Conservation (phyloP, 495 filamentous ascomycete genomes). For the Chaetomium cochliodes region DNA sequence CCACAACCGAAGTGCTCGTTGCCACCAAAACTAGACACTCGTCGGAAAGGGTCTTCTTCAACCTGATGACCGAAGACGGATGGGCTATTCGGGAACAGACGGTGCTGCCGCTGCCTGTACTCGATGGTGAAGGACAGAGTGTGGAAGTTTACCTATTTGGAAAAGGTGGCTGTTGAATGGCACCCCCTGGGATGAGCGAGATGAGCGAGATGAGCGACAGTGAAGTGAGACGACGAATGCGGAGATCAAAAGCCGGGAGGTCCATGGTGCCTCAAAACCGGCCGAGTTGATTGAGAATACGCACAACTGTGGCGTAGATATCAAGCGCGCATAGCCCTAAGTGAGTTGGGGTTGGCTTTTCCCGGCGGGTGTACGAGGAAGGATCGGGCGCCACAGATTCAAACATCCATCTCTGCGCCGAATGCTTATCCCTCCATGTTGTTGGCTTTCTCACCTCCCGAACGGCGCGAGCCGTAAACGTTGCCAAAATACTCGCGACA, state of each 20-base stretch:
- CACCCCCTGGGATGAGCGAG: no score
- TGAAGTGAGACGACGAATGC: background rate
- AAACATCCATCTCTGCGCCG: background rate
- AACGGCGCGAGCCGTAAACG: background rate
- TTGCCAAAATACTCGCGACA: background rate
- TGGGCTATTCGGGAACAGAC: slow-evolving; percentile 53
- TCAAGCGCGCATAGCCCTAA: no score
- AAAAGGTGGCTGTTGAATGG: background rate
- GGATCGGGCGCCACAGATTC: background rate
- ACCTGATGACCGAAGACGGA: slow-evolving; percentile 62
- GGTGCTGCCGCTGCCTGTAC: slow-evolving; percentile 55
- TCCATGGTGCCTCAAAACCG: no score
- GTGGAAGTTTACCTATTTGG: slow-evolving; percentile 61
- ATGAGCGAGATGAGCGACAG: background rate
- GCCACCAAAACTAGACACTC: slow-evolving; percentile 84
- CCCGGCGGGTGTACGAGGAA: no score
- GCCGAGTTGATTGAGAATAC: no score
- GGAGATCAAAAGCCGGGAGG: no score
- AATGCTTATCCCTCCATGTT: slow-evolving; percentile 6
- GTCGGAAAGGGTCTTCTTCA: slow-evolving; percentile 76
- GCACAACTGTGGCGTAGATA: no score
- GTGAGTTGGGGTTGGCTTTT: no score
- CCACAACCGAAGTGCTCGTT: slow-evolving; percentile 56
- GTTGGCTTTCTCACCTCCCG: background rate
- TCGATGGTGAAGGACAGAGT: slow-evolving; percentile 56